These are phyloP conservation scores for Pseudozyma sp. DNA, from an alignment of 1,284 basidiomycete species.

Conservation along the genomic window DNA sequence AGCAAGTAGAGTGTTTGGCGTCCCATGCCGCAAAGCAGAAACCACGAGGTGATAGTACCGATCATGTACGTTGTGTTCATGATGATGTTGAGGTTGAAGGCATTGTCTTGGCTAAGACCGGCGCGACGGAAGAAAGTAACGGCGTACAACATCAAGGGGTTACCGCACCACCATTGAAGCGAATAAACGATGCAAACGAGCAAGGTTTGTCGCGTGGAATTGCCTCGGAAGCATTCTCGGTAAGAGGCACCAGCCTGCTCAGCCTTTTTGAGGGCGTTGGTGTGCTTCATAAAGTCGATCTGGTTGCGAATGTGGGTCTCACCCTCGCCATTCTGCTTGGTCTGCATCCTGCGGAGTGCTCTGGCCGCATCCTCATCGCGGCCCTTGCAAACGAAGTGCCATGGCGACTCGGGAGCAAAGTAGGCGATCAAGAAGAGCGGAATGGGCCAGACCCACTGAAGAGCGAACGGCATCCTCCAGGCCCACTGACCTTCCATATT, in stretches of 20 bases:
- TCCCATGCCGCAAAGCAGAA: conserved; percentile 70
- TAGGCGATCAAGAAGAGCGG: conserved; percentile 64
- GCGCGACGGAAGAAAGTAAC: conserved; percentile 71
- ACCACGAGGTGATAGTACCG: conserved; percentile 70
- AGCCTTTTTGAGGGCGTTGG: conserved; percentile 69
- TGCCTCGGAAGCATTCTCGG: conserved; percentile 71
- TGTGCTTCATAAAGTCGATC: conserved; percentile 70
- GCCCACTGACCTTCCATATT: conserved; percentile 64
- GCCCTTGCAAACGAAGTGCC: conserved; percentile 72
- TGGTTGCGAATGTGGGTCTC: conserved; percentile 70
- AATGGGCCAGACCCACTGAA: conserved; percentile 70
- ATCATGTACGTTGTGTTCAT: conserved; percentile 68
- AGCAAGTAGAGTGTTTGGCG: conserved; percentile 71
- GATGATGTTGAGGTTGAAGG: conserved; percentile 70
- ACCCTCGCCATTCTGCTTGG: conserved; percentile 54
- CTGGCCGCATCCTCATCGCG: conserved; percentile 71
- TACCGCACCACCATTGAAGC: conserved; percentile 67
- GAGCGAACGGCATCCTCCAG: conserved; percentile 69
- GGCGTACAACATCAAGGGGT: conserved; percentile 61
- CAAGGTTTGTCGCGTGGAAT: conserved; percentile 70
- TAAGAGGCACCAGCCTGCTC: conserved; percentile 67
- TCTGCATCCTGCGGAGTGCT: conserved; percentile 67
- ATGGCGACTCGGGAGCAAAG: conserved; percentile 69
- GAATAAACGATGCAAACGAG: conserved; percentile 69
- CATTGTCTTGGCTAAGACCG: conserved; percentile 68